A percentile compares a stretch with the other conserved stretches of the same genome.
These are phyloP conservation scores for Colletotrichum zoysiae DNA, from an alignment of 2,329 filamentous ascomycete genomes.

Conservation along the genomic window DNA sequence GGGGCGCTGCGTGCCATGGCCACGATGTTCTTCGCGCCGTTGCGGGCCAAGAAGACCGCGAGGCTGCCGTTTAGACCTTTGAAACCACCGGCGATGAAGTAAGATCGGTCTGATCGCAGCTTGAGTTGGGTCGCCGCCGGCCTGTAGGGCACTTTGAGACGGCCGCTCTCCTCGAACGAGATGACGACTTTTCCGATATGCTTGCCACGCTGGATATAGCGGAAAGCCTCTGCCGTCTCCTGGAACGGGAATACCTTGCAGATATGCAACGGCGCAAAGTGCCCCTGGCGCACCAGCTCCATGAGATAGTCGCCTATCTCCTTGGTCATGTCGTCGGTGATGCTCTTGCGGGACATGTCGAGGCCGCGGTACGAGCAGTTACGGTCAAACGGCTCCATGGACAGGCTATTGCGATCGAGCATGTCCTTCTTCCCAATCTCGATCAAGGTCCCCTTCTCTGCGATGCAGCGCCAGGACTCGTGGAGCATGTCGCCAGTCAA, in stretches of 20 bases:
- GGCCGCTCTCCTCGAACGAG: too few species aligned
- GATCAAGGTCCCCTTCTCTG: slow-evolving; percentile 47
- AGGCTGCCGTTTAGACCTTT: neutral
- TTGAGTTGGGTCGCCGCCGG: too few species aligned
- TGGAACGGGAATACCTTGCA: too few species aligned
- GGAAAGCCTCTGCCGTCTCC: too few species aligned
- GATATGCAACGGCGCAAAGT: too few species aligned
- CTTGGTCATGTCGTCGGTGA: neutral
- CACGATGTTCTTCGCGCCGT: too few species aligned
- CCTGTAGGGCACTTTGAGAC: too few species aligned
- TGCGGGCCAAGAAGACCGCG: too few species aligned
- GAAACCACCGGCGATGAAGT: neutral
- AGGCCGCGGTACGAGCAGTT: neutral
- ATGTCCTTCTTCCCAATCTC: slow-evolving; percentile 50
- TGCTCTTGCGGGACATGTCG: neutral
- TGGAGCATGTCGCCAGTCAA: slow-evolving; percentile 47
- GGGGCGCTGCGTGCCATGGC: too few species aligned
- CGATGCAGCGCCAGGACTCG: neutral
- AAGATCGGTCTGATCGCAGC: neutral
- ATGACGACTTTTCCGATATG: too few species aligned
- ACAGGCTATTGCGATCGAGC: slow-evolving; percentile 47
- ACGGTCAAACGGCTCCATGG: slow-evolving; percentile 22
- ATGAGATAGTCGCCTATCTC: neutral
- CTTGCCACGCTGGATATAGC: too few species aligned
- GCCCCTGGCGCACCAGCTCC: too few species aligned